Evolutionary conservation across 768 basidiomycete genomes (phyloP).

Genomic region (Lactarius pseudohatsudake): DNA sequence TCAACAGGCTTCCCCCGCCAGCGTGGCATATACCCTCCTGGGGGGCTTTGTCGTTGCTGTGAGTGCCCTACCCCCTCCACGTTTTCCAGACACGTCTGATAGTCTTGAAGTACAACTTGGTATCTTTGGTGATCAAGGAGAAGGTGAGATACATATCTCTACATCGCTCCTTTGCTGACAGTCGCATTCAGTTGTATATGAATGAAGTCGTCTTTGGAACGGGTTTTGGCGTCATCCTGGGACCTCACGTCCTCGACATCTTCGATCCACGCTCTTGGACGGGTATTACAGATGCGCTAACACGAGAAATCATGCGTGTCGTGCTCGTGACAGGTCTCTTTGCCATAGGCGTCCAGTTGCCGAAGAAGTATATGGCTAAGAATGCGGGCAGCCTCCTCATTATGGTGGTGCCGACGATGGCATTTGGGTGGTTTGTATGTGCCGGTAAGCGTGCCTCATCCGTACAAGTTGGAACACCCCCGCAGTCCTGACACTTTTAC

Average conservation of each 20-base stretch:
- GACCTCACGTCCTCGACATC: conserved; percentile 67
- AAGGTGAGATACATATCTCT: conserved; percentile 44
- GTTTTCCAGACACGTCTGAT: conserved; percentile 8
- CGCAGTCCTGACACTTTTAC: neutral
- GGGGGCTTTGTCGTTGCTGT: conserved; percentile 57
- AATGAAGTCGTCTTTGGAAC: conserved; percentile 96
- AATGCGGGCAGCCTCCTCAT: conserved; percentile 69
- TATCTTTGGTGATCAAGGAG: conserved; percentile 84
- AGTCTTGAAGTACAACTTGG: conserved; percentile 68
- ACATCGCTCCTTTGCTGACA: neutral
- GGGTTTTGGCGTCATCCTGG: conserved; percentile 59
- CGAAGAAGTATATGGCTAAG: conserved; percentile 75
- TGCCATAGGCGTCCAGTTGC: conserved; percentile 92
- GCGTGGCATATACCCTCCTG: conserved; percentile 62
- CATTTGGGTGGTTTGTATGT: conserved; percentile 78
- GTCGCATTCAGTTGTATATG: conserved; percentile 62
- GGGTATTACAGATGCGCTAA: conserved; percentile 53
- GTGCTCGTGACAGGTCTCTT: conserved; percentile 92
- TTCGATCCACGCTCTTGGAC: conserved; percentile 83
- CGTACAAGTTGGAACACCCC: neutral
- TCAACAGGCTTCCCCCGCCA: conserved; percentile 50
- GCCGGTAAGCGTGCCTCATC: conserved; percentile 46
- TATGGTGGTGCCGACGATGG: conserved; percentile 86
- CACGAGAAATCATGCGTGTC: conserved; percentile 82
- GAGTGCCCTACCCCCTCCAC: conserved; percentile 19